Evolutionary conservation across 2,329 filamentous ascomycete species (phyloP), one percentile per base, ranked within the genome.

Genomic region (Aspergillus puulaauensis): DNA sequence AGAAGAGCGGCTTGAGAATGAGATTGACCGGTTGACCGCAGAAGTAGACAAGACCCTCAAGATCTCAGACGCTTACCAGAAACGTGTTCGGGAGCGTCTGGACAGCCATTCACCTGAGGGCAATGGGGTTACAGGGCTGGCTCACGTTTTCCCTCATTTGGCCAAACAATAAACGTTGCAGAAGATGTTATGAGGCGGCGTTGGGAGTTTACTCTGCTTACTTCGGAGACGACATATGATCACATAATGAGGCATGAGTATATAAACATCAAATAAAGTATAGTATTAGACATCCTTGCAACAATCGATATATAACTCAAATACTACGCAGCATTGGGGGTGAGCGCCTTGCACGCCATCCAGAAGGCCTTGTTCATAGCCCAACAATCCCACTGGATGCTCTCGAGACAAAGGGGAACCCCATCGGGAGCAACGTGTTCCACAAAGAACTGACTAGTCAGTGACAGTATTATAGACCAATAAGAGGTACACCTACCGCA

Each of bases 1-100:
- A 45, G 85, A 88, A 61, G 83, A 88, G 69, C 66, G 69, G 44
- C 70, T 87, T 17, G 78, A 83, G 46, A 80, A 85, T 14, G 83
- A 86, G 64, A 79, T 87, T 9, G 80, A 82, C 12, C 82, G 83
- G 61, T 72, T 87, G 31, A 84, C 84, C 0, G 77, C 76, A 57
- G 83, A 86, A 52, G 77, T 87, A 44, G 84, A 87, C 53, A 73
- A 81, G 66, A 83, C 80, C 6, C 67, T 87, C 41, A 76, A 76
- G 52, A 56, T 82, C 19, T 79, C 81, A 6, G 75, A 75, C 60
- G 72, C 73, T 53, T 79, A 83, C 63, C 65, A 78, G 49, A 70
- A 78, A 52, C 75, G 71, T 33, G 69, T 78, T 11, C 67, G 70
- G 17, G 63, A 69, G 45, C 65, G 71, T 37, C 55, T 77, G n/a